Conservation (phyloP, 805 yeast species). For the Candida gorgasii region DNA sequence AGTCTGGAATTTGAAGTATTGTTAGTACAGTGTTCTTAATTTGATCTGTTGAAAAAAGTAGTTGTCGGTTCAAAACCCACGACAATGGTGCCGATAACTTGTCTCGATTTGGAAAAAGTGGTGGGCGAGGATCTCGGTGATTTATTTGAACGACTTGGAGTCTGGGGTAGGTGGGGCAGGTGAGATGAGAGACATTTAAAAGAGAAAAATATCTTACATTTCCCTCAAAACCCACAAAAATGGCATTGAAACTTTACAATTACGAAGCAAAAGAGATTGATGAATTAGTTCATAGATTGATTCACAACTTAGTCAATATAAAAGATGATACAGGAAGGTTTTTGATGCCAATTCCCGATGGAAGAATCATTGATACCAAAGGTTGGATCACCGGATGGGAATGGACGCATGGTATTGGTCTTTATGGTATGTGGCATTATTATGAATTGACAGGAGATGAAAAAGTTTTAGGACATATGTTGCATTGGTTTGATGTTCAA, state of each 20-base stretch:
- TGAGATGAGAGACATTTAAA: background rate
- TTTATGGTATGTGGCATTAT: conserved; percentile 40
- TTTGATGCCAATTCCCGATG: conserved; percentile 29
- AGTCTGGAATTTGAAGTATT: too few relatives aligned
- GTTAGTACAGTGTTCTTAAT: too few relatives aligned
- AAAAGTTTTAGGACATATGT: conserved; percentile 22
- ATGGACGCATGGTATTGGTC: conserved; percentile 41
- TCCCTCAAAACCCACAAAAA: conserved; percentile 3
- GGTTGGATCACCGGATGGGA: conserved; percentile 43
- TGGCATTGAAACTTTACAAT: conserved; percentile 19
- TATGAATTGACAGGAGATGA: conserved; percentile 26
- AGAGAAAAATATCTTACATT: background rate
- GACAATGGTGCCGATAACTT: background rate
- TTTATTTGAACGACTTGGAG: background rate
- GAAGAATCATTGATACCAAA: conserved; percentile 35
- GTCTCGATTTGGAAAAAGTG: background rate
- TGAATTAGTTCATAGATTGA: conserved; percentile 18
- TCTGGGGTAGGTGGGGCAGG: conserved; percentile 7
- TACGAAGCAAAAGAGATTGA: conserved; percentile 18
- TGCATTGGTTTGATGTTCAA: conserved; percentile 30
- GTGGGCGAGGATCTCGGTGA: conserved; percentile 5
- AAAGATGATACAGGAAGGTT: conserved; percentile 31
- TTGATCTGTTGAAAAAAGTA: too few relatives aligned
- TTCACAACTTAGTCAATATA: conserved; percentile 27
- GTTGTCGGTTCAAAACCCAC: too few relatives aligned